These are phyloP conservation scores for Diaporthe australafricana DNA, from an alignment of 2,329 filamentous ascomycete genomes.

Conservation along the genomic window DNA sequence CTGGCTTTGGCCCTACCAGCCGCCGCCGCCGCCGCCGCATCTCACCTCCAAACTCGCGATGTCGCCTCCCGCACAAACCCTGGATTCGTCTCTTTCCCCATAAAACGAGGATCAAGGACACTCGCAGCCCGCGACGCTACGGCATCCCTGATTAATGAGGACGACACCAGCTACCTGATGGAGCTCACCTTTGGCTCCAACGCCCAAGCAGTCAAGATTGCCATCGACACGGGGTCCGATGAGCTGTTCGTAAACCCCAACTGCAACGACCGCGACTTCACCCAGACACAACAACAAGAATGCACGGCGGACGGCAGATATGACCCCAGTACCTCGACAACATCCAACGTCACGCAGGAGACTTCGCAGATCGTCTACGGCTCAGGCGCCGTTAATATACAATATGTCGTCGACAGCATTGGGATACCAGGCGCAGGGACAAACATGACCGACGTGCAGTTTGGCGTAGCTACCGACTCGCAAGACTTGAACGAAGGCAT, in stretches of 20 bases:
- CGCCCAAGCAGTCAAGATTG: slow-evolving; percentile 58
- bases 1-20: slow-evolving; percentile 36
- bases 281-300: slow-evolving; percentile 47
- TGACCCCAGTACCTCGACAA: slow-evolving; percentile 49
- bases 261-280: slow-evolving; percentile 56
- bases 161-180: slow-evolving; percentile 37
- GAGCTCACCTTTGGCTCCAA: slow-evolving; percentile 61
- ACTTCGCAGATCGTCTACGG: slow-evolving; percentile 56
- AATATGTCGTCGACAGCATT: slow-evolving; percentile 56
- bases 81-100: slow-evolving; percentile 38
- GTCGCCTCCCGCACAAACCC: slow-evolving; percentile 12
- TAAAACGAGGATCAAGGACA: slow-evolving; percentile 30
- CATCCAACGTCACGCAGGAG: slow-evolving; percentile 42
- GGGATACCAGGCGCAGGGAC: slow-evolving; percentile 42
- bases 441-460: slow-evolving; percentile 62
- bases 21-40: slow-evolving; percentile 17
- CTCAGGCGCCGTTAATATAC: slow-evolving; percentile 55
- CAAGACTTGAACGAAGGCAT: slow-evolving; percentile 64
- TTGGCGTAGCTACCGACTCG: slow-evolving; percentile 66
- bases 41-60: slow-evolving; percentile 14
- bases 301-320: slow-evolving; percentile 56
- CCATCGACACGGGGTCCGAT: slow-evolving; percentile 66
- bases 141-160: slow-evolving; percentile 35
- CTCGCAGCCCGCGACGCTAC: slow-evolving; percentile 33
- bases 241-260: slow-evolving; percentile 71